Base-by-base conservation (phyloP, 768 basidiomycete species). In the Chalciporus sphaerocephalus region DNA sequence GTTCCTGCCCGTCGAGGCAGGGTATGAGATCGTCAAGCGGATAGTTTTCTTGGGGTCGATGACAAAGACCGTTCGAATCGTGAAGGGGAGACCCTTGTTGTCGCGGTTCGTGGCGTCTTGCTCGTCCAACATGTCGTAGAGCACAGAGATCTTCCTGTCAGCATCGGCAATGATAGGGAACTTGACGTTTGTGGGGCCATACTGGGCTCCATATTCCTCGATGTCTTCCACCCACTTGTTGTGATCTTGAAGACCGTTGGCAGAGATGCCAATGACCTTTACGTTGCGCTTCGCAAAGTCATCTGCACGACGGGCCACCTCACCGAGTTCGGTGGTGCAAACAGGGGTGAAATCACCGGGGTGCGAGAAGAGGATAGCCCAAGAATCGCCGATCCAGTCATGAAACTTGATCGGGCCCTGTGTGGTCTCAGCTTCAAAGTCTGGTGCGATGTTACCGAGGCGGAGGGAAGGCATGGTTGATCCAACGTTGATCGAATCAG, bases 161-260 rank as follows among this genome's bases (percentile, higher is more conserved):
- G 79, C 75, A 64, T 99, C 96, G 39, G 92, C 96, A 56, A 99
- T 98, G 69, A 99, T 98, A 45, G 96, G 96, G 79, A 92, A 98
- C 54, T 83, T 68, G 48, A 97, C 82, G 44, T 83, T 69, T 28
- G 89, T 91, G 15, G 83, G 85, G 3, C 66, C 83, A 53, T 65
- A 69, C 65, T 79, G 83, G 59, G 74, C 73, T n/a, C 89, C 88
- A 56, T 73, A 88, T 22, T 81, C 79, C 55, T 87, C 83, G 71
- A 92, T 93, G 56, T 93, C 95, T 61, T 84, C 58, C 46, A 95
- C 83, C 95, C 95, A 99, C 47, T 76, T 74, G 53, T 83, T 67
- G 73, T 99, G 96, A 32, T 86, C 83, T 8, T 82, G 69, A 52
- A 98, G 80, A 59, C 75, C 79, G 68, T 98, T 98, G 62, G 94